Conservation (phyloP, 305 asterid genomes). For the Plantago coronopus region DNA sequence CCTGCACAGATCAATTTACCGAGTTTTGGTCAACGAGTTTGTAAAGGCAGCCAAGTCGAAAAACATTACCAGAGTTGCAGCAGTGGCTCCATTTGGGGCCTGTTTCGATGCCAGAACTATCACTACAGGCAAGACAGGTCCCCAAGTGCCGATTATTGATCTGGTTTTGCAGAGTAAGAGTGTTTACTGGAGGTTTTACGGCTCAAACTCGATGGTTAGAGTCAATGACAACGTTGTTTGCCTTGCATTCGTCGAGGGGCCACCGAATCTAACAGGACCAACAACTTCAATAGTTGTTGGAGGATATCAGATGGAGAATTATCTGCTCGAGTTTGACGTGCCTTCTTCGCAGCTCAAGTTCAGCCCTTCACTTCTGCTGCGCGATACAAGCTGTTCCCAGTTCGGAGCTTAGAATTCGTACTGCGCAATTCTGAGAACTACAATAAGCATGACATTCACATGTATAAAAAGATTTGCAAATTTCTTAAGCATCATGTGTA, state of each 20-base stretch:
- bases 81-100: slow-evolving; percentile 45
- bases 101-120: slow-evolving; percentile 38
- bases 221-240: slow-evolving; percentile 31
- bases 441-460: neutral
- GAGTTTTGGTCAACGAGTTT: slow-evolving; percentile 29
- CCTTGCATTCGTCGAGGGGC: slow-evolving; percentile 47
- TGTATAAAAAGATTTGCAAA: too few species aligned
- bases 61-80: slow-evolving; percentile 34
- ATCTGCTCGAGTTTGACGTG: slow-evolving; percentile 42
- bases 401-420: slow-evolving; percentile 29
- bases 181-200: slow-evolving; percentile 42
- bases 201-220: slow-evolving; percentile 37
- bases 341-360: slow-evolving; percentile 27
- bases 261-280: slow-evolving; percentile 22
- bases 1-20: slow-evolving; percentile 36
- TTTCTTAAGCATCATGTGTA: too few species aligned
- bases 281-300: slow-evolving; percentile 39
- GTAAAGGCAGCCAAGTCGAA: slow-evolving; percentile 32
- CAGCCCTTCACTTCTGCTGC: slow-evolving; percentile 32
- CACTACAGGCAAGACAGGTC: slow-evolving; percentile 24
- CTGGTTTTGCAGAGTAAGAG: slow-evolving; percentile 26
- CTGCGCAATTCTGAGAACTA: neutral
- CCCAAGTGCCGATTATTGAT: slow-evolving; percentile 37
- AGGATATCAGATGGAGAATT: slow-evolving; percentile 43
- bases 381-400: slow-evolving; percentile 34